Conservation (phyloP, 1,284 basidiomycete species). For the Irpex sp. region DNA sequence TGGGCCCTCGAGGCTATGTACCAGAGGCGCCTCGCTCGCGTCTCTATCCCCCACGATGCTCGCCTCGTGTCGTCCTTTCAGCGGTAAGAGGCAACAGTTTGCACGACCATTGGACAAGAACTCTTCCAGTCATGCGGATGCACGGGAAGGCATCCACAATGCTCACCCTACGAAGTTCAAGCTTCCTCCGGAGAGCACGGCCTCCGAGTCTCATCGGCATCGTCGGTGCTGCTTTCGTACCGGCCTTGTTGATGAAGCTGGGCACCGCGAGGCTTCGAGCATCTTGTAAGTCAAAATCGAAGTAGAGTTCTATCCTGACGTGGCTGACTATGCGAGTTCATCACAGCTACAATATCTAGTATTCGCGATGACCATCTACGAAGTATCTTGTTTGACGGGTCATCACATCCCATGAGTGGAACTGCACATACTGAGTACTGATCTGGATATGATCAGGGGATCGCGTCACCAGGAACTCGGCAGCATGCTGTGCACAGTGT, state of each 20-base stretch:
- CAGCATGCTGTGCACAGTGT: not conserved
- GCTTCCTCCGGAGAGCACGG: not conserved
- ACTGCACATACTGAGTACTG: not conserved
- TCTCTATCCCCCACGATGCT: not conserved
- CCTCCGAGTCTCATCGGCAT: not conserved
- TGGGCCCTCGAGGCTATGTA: not conserved
- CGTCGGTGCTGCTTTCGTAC: not conserved
- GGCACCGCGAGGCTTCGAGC: not conserved
- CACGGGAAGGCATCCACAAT: not conserved
- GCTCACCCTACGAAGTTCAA: not conserved
- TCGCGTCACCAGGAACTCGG: not conserved
- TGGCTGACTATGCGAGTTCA: not conserved
- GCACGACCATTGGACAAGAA: not conserved
- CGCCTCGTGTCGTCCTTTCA: not conserved
- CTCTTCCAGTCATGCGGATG: not conserved
- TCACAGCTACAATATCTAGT: not conserved
- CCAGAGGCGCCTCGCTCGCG: not conserved
- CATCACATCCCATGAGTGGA: no score
- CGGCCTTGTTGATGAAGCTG: not conserved
- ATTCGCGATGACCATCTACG: not conserved
- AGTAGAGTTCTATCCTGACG: not conserved
- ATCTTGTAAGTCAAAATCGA: not conserved
- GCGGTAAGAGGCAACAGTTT: not conserved
- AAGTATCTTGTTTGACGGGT: not conserved
- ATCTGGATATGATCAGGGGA: not conserved